Base-by-base conservation (phyloP, 2,329 filamentous ascomycete species). In the Chrysosporium keratinophilum region DNA sequence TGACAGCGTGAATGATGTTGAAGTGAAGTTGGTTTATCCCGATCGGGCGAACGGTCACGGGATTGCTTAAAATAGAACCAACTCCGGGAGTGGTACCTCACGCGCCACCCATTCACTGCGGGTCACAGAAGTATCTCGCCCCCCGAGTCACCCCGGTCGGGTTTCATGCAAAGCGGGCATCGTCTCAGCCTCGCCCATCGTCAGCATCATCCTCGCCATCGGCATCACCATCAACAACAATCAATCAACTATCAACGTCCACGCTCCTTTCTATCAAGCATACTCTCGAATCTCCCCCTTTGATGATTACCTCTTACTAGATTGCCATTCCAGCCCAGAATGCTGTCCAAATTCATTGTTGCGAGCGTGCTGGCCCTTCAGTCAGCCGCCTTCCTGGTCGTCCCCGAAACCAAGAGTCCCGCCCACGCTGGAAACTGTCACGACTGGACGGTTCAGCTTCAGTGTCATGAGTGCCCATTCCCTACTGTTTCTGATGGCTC, bases 391-490 rank as follows among this genome's bases (percentile, higher is more conserved):
- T 62, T 72, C 50, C 60, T 72, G 47, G 65, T 72, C 37, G 58
- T 70, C 45, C 70, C 70, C 33, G 68, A 55, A 14, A 19, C 42
- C 17, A 20, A 45, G 20, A 28, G 34, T 41, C 20, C 20, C 17
- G 20, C 37, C 12, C 61, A 65, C 39, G 50, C 60, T 12, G 59
- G 63, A 31, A 57, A 65, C 44, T 58, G 62, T 11, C 62, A 63
- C 45, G 57, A 64, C 46, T 58, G 64, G 34, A 56, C 60, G 17
- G 54, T 72, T 43, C 63, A 65, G 23, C 60, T 72, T 17, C 56
- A 60, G 44, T 73, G 70, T 58, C 61, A 62, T 33, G 67, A 71
- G 42, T 73, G 70, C 52, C 70, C 69, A 1, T 69, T 72, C 59
- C 65, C 65, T 33, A 61, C 66, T 55, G 50, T 63, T 12, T 55